Percentiles rank a stretch among this genome's conserved stretches.
phyloP scores from a whole-genome alignment of 129 eudicot species.

The Dittrichia graveolens region DNA sequence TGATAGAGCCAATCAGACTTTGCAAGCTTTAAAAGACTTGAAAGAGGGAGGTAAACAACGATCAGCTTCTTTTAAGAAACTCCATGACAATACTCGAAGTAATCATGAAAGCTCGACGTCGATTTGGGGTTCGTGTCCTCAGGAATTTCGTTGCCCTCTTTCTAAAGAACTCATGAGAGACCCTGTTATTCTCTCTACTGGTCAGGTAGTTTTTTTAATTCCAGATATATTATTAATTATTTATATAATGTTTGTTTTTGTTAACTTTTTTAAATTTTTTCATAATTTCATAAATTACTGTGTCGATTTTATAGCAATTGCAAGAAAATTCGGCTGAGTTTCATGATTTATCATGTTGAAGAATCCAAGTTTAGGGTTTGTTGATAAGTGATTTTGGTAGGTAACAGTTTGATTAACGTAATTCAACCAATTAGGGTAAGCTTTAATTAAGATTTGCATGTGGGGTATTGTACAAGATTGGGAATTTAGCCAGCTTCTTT shows the following conservation, averaged over 20 bases:
- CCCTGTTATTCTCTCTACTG: conserved; percentile 86
- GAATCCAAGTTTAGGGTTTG: neutral
- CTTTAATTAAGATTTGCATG: neutral
- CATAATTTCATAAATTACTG: neutral
- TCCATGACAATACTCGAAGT: conserved; percentile 2
- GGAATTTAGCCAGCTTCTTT: neutral
- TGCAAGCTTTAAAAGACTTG: conserved; percentile 59
- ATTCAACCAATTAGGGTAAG: neutral
- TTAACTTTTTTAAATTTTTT: neutral
- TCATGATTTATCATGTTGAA: neutral
- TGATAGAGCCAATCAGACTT: conserved; percentile 62
- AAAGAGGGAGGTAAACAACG: conserved; percentile 40
- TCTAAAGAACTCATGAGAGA: conserved; percentile 89
- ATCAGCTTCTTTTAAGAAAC: conserved; percentile 41
- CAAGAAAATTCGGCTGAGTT: neutral
- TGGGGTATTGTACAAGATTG: neutral
- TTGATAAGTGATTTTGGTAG: neutral
- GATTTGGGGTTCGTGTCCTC: conserved; percentile 48
- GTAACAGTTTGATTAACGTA: neutral
- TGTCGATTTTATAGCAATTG: neutral
- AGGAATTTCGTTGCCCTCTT: conserved; percentile 78
- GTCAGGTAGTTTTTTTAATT: conserved; percentile 63
- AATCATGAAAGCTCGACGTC: conserved; percentile 29
- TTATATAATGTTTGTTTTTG: neutral
- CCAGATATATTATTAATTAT: neutral